Evolutionary conservation across 2,329 filamentous ascomycete species (phyloP), one percentile per base, ranked within the genome.

Genomic region (Pseudomassariella vexata): DNA sequence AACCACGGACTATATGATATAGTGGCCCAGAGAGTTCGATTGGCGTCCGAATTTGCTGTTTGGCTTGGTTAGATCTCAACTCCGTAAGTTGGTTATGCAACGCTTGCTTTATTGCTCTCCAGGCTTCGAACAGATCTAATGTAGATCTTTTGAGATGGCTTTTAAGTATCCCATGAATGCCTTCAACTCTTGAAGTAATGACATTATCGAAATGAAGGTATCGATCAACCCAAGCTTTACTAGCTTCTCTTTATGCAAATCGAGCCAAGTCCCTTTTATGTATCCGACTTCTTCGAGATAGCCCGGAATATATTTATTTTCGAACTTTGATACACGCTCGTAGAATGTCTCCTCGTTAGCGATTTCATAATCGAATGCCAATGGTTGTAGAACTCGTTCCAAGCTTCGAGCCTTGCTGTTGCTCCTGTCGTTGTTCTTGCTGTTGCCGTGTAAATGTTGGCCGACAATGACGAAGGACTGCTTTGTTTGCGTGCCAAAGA

Each of bases 161-260:
- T 23, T 44, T 45, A 7, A 47, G n/a, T 14, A 47, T 18, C 1
- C 21, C 11, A 34, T 46, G 20, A 16, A 43, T 42, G 11, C 41
- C 39, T 30, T 45, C 34, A 24, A 34, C 35, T 11, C 32, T 30
- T 21, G 27, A 44, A 18, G 37, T 44, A 32, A 34, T 31, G n/a
- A 38, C 21, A 10, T 47, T 42, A 19, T 36, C 30, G 30, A 47
- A 47, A 27, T 44, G 36, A 15, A 18, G 12, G 14, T 42, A 20
- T 19, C 34, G 10, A 35, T 47, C 30, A 26, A 49, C 41, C 39
- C 32, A 47, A 10, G 33, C 40, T 22, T 41, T 43, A 45, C 37
- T 19, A 49, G 25, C 34, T 36, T 46, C 26, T 49, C 36, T 17
- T 49, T 48, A 19, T 42, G 42, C 18, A 25, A 36, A 3, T 40